phyloP scores from a whole-genome alignment of 2,329 filamentous ascomycete genomes.

The Cytospora piceae region DNA sequence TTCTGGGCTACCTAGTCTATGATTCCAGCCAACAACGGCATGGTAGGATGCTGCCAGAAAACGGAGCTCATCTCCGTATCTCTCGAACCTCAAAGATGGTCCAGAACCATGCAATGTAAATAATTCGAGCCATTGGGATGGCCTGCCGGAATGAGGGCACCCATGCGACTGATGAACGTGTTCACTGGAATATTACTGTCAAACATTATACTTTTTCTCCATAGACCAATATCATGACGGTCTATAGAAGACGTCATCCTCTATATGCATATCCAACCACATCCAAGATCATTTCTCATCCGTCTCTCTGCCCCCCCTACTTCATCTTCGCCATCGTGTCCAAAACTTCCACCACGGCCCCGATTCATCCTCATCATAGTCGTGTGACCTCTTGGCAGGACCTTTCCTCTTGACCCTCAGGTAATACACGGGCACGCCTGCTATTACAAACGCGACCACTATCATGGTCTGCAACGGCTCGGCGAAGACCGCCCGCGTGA shows the following conservation, averaged over 20 bases:
- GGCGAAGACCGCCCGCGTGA: slow-evolving; percentile 86
- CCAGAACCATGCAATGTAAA: too few relatives aligned
- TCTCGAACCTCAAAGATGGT: too few relatives aligned
- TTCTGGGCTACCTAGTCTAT: not conserved
- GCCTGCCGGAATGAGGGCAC: not conserved
- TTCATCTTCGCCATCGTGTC: slow-evolving; percentile 46
- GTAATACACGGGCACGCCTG: slow-evolving; percentile 86
- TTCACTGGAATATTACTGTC: slow-evolving; percentile 22
- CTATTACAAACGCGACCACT: slow-evolving; percentile 82
- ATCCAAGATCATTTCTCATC: not conserved
- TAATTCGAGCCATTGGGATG: not conserved
- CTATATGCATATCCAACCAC: slow-evolving; percentile 1
- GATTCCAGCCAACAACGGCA: not conserved
- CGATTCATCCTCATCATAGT: slow-evolving; percentile 38
- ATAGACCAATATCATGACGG: not conserved
- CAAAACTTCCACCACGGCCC: slow-evolving; percentile 65
- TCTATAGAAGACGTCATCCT: not conserved
- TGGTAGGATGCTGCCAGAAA: not conserved
- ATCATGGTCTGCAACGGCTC: slow-evolving; percentile 88
- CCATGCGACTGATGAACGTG: not conserved
- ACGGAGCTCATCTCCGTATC: too few relatives aligned
- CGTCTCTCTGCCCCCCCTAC: not conserved
- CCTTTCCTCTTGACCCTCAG: slow-evolving; percentile 75
- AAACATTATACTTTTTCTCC: slow-evolving; percentile 12
- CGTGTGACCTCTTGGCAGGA: slow-evolving; percentile 48